Percentiles rank a stretch among this genome's conserved stretches.
Evolutionary conservation across 2,329 filamentous ascomycete genomes (phyloP).

Genomic region (Venturia asperata): DNA sequence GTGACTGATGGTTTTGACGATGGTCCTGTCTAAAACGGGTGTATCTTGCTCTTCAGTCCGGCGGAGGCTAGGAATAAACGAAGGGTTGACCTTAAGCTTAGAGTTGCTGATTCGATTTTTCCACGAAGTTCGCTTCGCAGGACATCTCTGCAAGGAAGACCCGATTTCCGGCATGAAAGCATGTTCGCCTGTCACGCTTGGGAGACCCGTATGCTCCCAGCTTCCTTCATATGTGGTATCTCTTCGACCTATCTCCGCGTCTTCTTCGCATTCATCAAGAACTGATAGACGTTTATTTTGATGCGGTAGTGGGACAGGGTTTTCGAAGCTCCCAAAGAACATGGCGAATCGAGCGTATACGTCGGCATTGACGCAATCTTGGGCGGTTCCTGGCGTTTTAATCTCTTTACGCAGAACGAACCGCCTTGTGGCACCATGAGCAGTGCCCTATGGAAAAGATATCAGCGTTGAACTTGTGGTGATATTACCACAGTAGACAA

Average conservation of each 20-base stretch:
- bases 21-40: neutral
- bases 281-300: neutral
- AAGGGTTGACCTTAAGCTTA: neutral
- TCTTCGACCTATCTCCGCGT: neutral
- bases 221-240: neutral
- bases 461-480: neutral
- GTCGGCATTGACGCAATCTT: neutral
- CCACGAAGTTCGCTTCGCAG: neutral
- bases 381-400: neutral
- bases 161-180: neutral
- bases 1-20: neutral
- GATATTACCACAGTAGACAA: too few species aligned
- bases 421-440: neutral
- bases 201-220: neutral
- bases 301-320: neutral
- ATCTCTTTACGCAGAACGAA: constrained; percentile 1
- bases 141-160: neutral
- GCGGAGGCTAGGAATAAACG: neutral
- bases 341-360: neutral
- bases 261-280: neutral
- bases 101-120: neutral
- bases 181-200: neutral
- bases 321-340: neutral
- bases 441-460: neutral
- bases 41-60: neutral